These are phyloP conservation scores for Trifolium pratense DNA, from an alignment of 306 rosid species.

Conservation along the genomic window DNA sequence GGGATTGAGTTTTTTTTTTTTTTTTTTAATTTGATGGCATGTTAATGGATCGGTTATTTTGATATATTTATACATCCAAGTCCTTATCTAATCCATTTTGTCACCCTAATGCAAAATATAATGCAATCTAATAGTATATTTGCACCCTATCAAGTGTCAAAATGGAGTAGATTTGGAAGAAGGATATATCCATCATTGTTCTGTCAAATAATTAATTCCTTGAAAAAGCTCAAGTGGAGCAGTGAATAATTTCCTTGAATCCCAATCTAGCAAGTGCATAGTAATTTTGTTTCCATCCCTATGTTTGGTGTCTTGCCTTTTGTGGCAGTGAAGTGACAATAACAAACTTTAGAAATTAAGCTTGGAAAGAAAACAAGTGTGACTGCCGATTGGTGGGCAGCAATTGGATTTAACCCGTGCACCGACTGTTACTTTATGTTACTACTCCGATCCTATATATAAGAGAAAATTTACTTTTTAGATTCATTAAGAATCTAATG, in stretches of 20 bases:
- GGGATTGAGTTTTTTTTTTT: too few species aligned
- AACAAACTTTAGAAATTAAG: constrained; percentile 26
- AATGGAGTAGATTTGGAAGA: background rate
- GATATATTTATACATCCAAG: too few species aligned
- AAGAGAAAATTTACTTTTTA: too few species aligned
- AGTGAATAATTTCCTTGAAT: constrained; percentile 15
- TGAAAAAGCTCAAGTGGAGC: constrained; percentile 24
- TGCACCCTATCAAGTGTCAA: background rate
- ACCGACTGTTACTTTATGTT: background rate
- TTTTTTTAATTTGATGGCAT: too few species aligned
- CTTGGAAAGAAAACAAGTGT: background rate
- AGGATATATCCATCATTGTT: background rate
- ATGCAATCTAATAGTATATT: too few species aligned
- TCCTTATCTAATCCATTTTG: too few species aligned
- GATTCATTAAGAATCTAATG: too few species aligned
- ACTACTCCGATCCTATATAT: too few species aligned
- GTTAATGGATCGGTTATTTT: too few species aligned
- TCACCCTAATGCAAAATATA: too few species aligned
- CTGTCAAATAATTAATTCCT: background rate
- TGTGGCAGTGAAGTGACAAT: constrained; percentile 35
- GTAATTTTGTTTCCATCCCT: constrained; percentile 5
- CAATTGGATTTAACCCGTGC: background rate
- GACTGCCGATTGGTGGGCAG: background rate
- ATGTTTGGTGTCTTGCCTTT: constrained; percentile 22
- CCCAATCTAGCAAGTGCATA: constrained; percentile 25